These are phyloP conservation scores for Schizophyllum amplum DNA, from an alignment of 1,284 basidiomycete genomes.

Conservation along the genomic window DNA sequence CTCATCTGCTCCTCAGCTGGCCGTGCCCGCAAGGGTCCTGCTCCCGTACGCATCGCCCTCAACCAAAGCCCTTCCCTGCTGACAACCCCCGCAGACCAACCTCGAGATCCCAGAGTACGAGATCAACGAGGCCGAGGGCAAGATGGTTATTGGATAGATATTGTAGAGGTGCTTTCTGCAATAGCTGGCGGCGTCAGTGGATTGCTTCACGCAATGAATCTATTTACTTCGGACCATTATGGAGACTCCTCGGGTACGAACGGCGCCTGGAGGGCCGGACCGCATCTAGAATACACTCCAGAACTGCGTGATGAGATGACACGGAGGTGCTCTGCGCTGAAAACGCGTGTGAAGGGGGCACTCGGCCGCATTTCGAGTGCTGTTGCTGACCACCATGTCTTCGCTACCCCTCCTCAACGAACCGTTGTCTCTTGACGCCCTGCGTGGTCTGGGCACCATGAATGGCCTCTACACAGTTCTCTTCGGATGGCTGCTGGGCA, in stretches of 20 bases:
- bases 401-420: neutral
- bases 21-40: conserved; percentile 91
- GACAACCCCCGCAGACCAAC: conserved; percentile 64
- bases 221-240: no score
- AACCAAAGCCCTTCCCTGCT: neutral
- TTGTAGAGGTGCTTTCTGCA: conserved; percentile 14
- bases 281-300: no score
- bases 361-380: no score
- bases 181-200: no score
- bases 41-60: conserved; percentile 52
- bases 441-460: conserved; percentile 32
- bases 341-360: no score
- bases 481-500: conserved; percentile 58
- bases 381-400: no score
- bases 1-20: conserved; percentile 49
- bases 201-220: no score
- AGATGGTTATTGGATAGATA: conserved; percentile 84
- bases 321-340: no score
- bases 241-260: no score
- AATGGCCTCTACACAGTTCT: conserved; percentile 45
- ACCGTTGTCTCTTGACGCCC: conserved; percentile 14
- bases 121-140: conserved; percentile 83
- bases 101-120: conserved; percentile 87
- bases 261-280: no score
- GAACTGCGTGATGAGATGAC: no score